These are phyloP conservation scores for Candida pseudoglaebosa DNA, from an alignment of 805 yeast species.

Conservation along the genomic window DNA sequence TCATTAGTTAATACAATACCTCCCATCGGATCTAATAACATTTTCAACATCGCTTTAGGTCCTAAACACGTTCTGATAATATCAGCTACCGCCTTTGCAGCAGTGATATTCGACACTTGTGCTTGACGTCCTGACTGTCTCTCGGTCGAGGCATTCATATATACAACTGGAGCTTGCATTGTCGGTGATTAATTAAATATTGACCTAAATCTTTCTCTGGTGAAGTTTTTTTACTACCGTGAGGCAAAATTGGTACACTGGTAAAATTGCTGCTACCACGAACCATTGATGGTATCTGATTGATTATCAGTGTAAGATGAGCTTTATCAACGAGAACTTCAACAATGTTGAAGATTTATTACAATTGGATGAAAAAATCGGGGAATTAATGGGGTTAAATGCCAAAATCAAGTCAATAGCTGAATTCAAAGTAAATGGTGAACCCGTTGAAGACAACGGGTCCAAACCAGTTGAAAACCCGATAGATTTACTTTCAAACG, in stretches of 20 bases:
- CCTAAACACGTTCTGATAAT: conserved; percentile 97
- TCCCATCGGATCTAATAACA: conserved; percentile 95
- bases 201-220: background rate
- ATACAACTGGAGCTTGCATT: conserved; percentile 48
- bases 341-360: conserved; percentile 32
- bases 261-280: too few species aligned
- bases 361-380: conserved; percentile 21
- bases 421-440: conserved; percentile 5
- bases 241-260: conserved; percentile 2
- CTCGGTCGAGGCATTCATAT: conserved; percentile 73
- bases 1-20: conserved; percentile 97
- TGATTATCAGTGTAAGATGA: background rate
- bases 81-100: conserved; percentile 99
- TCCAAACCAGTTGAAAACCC: too few species aligned
- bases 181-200: conserved; percentile 4
- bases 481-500: too few species aligned
- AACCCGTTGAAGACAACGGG: too few species aligned
- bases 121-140: conserved; percentile 97
- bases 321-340: conserved; percentile 31
- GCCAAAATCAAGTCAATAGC: conserved; percentile 8
- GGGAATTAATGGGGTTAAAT: conserved; percentile 19
- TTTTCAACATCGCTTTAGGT: conserved; percentile 98
- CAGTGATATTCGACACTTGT: conserved; percentile 93
- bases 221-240: conserved; percentile 1
- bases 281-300: too few species aligned